phyloP scores from a whole-genome alignment of 2,329 filamentous ascomycete genomes.

The Eutypa lata region DNA sequence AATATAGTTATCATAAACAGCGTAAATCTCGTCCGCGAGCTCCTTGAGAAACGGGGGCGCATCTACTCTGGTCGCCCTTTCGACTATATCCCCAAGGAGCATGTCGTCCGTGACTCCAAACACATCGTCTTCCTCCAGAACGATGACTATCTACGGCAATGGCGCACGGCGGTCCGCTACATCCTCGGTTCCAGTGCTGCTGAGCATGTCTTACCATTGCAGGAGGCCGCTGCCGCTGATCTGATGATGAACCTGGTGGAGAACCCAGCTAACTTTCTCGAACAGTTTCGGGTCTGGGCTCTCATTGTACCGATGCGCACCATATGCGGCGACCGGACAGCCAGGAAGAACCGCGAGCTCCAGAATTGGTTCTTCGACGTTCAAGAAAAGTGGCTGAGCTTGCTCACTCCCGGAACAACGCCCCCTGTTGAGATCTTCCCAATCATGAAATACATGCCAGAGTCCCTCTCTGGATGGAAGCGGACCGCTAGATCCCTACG shows the following conservation, averaged over 20 bases:
- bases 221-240: slow-evolving; percentile 3
- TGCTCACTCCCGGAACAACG: slow-evolving; percentile 5
- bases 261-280: slow-evolving; percentile 1
- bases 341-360: slow-evolving; percentile 1
- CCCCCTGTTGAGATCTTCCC: slow-evolving; percentile 11
- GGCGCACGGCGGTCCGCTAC: background rate
- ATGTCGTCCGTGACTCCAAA: slow-evolving; percentile 5
- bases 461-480: slow-evolving; percentile 7
- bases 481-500: slow-evolving; percentile 1
- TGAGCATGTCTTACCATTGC: slow-evolving; percentile 3
- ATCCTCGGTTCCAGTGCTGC: slow-evolving; percentile 1
- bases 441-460: slow-evolving; percentile 5
- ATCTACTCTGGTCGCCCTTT: slow-evolving; percentile 7
- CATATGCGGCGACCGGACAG: slow-evolving; percentile 5
- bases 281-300: slow-evolving; percentile 4
- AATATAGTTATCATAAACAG: slow-evolving; percentile 10
- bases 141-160: slow-evolving; percentile 4
- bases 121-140: slow-evolving; percentile 3
- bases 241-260: slow-evolving; percentile 2
- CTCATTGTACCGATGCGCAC: slow-evolving; percentile 4
- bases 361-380: slow-evolving; percentile 4
- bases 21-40: slow-evolving; percentile 5
- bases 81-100: slow-evolving; percentile 4
- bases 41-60: slow-evolving; percentile 6
- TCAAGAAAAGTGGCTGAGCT: slow-evolving; percentile 6